A percentile compares a stretch with the other conserved stretches of the same genome.
Conservation (phyloP, 768 basidiomycete genomes). For the Tulasnella sp. region DNA sequence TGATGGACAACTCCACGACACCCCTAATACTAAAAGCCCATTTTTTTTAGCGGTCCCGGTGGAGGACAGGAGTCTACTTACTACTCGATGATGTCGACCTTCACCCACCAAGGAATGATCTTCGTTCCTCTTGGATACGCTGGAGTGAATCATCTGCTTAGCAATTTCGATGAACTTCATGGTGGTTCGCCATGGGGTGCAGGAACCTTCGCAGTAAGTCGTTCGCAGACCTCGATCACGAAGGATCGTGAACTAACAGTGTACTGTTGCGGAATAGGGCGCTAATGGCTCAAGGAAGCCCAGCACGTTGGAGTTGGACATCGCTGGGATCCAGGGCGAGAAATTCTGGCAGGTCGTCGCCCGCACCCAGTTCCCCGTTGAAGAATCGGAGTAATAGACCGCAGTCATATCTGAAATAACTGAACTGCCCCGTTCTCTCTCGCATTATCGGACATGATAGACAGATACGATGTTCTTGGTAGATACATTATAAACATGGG, state of each 20-base stretch:
- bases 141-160: conserved; percentile 50
- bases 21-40: neutral
- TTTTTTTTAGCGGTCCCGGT: conserved; percentile 53
- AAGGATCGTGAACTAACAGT: neutral
- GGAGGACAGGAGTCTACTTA: conserved; percentile 62
- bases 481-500: neutral
- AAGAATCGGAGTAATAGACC: neutral
- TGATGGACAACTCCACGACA: no score
- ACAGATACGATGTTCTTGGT: neutral
- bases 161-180: conserved; percentile 54
- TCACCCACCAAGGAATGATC: conserved; percentile 73
- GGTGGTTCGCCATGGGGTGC: conserved; percentile 81
- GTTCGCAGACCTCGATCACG: neutral
- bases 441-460: no score
- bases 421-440: no score
- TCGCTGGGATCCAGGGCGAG: conserved; percentile 57
- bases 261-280: conserved; percentile 36
- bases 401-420: neutral
- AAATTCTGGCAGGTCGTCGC: conserved; percentile 14
- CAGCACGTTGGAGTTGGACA: conserved; percentile 53
- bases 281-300: conserved; percentile 55
- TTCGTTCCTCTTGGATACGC: conserved; percentile 75
- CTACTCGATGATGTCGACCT: conserved; percentile 53
- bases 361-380: conserved; percentile 26
- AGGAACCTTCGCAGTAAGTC: conserved; percentile 56